Evolutionary conservation across 768 basidiomycete species (phyloP).

Genomic region (Amanita pseudoporphyria): DNA sequence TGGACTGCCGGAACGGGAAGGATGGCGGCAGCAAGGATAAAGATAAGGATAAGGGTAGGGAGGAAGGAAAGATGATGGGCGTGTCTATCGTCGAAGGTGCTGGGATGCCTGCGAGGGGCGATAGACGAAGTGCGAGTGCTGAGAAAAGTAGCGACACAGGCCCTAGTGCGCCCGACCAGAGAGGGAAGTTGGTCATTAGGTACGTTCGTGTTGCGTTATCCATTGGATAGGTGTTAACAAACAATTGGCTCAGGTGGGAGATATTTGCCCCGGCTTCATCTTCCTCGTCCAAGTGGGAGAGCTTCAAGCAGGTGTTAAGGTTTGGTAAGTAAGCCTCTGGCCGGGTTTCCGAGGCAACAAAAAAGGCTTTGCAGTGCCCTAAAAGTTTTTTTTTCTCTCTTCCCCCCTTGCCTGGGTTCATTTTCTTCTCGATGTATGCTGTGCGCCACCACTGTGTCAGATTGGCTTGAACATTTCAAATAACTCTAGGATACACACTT

Average conservation of each 20-base stretch:
- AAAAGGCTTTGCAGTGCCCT: background rate
- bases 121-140: background rate
- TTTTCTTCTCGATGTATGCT: background rate
- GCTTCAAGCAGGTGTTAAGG: conserved; percentile 13
- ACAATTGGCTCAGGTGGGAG: conserved; percentile 17
- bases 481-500: no score
- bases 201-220: conserved; percentile 10
- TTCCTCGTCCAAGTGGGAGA: conserved; percentile 12
- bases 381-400: background rate
- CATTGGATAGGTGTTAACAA: background rate
- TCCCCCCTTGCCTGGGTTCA: background rate
- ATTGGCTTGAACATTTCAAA: no score
- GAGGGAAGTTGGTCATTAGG: conserved; percentile 18
- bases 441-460: background rate
- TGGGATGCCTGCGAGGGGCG: conserved; percentile 3
- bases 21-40: conserved; percentile 21
- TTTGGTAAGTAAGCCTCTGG: conserved; percentile 10
- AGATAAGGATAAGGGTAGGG: conserved; percentile 33
- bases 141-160: background rate
- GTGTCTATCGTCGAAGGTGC: conserved; percentile 21
- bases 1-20: conserved; percentile 37
- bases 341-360: background rate
- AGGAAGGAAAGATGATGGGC: conserved; percentile 32
- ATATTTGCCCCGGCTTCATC: conserved; percentile 17
- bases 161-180: conserved; percentile 9